Conservation (phyloP, 106 monocot species). For the Ottelia alismoides region DNA sequence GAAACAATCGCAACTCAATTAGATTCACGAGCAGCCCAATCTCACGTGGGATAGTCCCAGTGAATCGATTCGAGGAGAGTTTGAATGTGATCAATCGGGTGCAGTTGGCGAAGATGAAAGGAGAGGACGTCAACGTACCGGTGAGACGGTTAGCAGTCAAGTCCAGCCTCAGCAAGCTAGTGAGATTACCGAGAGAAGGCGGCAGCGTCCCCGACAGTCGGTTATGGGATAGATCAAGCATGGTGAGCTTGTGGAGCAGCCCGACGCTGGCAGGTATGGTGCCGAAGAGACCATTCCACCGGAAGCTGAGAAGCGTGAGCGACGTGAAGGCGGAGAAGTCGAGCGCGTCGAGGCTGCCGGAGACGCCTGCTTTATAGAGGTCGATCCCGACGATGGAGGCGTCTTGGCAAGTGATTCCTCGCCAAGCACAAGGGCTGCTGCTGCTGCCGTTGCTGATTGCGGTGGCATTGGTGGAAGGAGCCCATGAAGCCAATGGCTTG, state of each 20-base stretch:
- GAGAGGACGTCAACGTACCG: background rate
- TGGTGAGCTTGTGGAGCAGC: slow-evolving; percentile 3
- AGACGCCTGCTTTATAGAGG: background rate
- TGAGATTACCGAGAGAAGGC: slow-evolving; percentile 3
- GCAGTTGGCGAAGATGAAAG: too few species aligned
- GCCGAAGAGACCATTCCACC: slow-evolving; percentile 8
- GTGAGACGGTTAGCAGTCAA: background rate
- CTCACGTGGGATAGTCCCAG: slow-evolving; percentile 6
- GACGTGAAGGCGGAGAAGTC: slow-evolving; percentile 3
- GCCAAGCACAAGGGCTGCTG: background rate
- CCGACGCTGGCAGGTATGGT: background rate
- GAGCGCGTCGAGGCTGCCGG: slow-evolving; percentile 6
- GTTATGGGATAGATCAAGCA: slow-evolving; percentile 11
- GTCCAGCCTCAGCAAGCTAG: background rate
- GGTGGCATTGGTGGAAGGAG: too few species aligned
- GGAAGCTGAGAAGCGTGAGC: slow-evolving; percentile 2
- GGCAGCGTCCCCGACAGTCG: slow-evolving; percentile 6
- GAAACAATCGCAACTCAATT: background rate
- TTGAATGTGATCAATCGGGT: background rate
- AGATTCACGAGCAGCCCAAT: slow-evolving; percentile 8
- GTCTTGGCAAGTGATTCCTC: background rate
- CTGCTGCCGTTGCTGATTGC: background rate
- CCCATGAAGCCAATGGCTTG: background rate
- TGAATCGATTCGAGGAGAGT: background rate
- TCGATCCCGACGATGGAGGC: background rate